These are phyloP conservation scores for Didymellaceae sp. DNA, from an alignment of 2,329 filamentous ascomycete genomes.

Conservation along the genomic window DNA sequence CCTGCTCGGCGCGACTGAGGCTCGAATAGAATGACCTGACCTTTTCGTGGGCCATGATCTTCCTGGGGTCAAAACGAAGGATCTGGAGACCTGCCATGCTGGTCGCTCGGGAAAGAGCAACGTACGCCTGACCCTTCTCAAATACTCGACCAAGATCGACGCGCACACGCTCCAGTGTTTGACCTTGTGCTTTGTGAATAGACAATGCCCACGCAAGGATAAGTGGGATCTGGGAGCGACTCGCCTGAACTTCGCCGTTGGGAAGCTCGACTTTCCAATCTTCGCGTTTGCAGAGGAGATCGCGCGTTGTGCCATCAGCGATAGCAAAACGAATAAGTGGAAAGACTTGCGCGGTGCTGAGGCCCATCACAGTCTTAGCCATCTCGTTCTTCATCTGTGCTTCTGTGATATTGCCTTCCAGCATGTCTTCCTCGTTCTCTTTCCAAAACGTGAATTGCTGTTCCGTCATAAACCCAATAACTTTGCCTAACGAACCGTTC, in stretches of 20 bases:
- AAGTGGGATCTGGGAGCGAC: slow-evolving; percentile 75
- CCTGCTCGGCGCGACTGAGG: slow-evolving; percentile 72
- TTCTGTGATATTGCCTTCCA: slow-evolving; percentile 55
- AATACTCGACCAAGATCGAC: slow-evolving; percentile 92
- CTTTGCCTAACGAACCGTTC: slow-evolving; percentile 90
- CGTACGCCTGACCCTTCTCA: slow-evolving; percentile 97
- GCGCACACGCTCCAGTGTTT: slow-evolving; percentile 91
- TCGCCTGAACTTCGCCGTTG: slow-evolving; percentile 90
- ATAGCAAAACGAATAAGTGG: slow-evolving; percentile 86
- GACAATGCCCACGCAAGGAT: slow-evolving; percentile 97
- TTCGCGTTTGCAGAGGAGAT: slow-evolving; percentile 83
- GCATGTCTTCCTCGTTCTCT: slow-evolving; percentile 63
- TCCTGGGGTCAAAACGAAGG: slow-evolving; percentile 82
- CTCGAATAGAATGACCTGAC: slow-evolving; percentile 87
- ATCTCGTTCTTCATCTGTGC: slow-evolving; percentile 52
- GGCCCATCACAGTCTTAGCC: slow-evolving; percentile 56
- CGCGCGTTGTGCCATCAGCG: slow-evolving; percentile 76
- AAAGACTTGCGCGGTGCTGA: slow-evolving; percentile 65
- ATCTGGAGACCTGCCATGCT: slow-evolving; percentile 88
- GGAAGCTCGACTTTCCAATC: slow-evolving; percentile 98
- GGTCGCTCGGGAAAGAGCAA: slow-evolving; percentile 91
- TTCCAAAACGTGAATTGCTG: slow-evolving; percentile 65
- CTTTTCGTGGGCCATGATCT: slow-evolving; percentile 91
- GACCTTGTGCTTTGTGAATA: slow-evolving; percentile 97
- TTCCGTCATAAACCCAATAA: slow-evolving; percentile 80